Evolutionary conservation across 345 rosid species (phyloP).

Genomic region (Passiflora organensis): DNA sequence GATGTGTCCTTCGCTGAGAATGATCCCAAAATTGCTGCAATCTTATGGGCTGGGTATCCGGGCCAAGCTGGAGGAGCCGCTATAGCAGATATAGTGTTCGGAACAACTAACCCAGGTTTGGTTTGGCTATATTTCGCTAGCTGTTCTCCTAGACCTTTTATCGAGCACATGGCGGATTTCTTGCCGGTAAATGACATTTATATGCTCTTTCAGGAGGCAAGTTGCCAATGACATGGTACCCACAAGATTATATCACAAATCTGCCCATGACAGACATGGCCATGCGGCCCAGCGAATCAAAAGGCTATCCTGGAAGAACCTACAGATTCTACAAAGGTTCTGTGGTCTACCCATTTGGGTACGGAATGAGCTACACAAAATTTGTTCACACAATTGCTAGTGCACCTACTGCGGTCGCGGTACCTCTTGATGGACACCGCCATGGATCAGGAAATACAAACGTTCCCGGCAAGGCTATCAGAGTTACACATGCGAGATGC

Average conservation of each 20-base stretch:
- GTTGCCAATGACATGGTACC: slow-evolving; percentile 35
- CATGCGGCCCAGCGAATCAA: slow-evolving; percentile 20
- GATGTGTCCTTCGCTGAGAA: slow-evolving; percentile 22
- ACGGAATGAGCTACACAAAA: slow-evolving; percentile 74
- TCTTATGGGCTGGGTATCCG: slow-evolving; percentile 28
- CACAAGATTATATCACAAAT: slow-evolving; percentile 24
- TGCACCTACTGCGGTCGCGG: slow-evolving; percentile 45
- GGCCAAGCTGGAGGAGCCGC: slow-evolving; percentile 34
- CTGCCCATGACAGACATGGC: slow-evolving; percentile 29
- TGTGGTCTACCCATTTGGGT: slow-evolving; percentile 78
- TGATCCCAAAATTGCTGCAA: slow-evolving; percentile 17
- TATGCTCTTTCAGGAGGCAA: slow-evolving; percentile 33
- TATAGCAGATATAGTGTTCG: slow-evolving; percentile 24
- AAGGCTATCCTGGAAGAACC: slow-evolving; percentile 25
- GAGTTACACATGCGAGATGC: slow-evolving; percentile 66
- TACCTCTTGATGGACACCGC: slow-evolving; percentile 49
- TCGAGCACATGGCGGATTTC: no score
- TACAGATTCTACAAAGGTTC: slow-evolving; percentile 69
- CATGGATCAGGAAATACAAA: slow-evolving; percentile 31
- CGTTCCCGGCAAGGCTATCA: slow-evolving; percentile 47
- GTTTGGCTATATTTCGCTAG: background rate
- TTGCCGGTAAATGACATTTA: background rate
- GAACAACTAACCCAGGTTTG: slow-evolving; percentile 24
- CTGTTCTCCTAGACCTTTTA: background rate
- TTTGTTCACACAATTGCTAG: slow-evolving; percentile 49